phyloP scores from a whole-genome alignment of 192 early-diverging fungal genomes.

The Umbelopsis sp. region DNA sequence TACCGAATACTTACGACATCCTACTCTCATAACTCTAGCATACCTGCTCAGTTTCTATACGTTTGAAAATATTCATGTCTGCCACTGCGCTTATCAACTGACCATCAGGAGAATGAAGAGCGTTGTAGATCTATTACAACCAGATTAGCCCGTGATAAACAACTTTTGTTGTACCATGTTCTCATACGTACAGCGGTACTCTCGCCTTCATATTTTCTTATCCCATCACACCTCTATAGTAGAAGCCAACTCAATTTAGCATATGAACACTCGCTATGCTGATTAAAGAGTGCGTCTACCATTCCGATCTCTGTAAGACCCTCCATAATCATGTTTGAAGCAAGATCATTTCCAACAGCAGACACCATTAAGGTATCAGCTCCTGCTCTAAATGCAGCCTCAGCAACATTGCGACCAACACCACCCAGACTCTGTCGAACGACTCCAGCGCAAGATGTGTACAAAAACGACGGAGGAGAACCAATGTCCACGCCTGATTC shows the following conservation, averaged over 20 bases:
- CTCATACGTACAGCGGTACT: conserved; percentile 56
- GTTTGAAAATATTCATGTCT: conserved; percentile 87
- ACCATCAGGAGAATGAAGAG: conserved; percentile 72
- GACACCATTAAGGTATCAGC: conserved; percentile 67
- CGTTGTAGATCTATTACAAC: conserved; percentile 64
- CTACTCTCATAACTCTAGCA: background rate
- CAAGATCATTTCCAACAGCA: conserved; percentile 71
- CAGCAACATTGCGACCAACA: conserved; percentile 91
- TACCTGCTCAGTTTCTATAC: conserved; percentile 32
- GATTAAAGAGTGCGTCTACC: conserved; percentile 38
- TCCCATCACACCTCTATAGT: background rate
- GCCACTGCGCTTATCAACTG: conserved; percentile 82
- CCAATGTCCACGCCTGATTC: background rate
- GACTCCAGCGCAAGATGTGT: conserved; percentile 76
- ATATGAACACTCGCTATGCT: too few relatives aligned
- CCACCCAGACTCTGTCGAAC: conserved; percentile 77
- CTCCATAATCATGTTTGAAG: conserved; percentile 57
- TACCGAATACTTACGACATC: background rate
- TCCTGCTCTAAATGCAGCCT: conserved; percentile 70
- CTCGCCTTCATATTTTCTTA: conserved; percentile 22
- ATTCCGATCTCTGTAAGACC: conserved; percentile 61
- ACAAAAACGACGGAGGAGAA: conserved; percentile 30
- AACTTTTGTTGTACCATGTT: too few relatives aligned
- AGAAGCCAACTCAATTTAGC: too few relatives aligned
- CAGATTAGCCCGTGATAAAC: conserved; percentile 35